phyloP scores from a whole-genome alignment of 805 yeast genomes.

The Starmera pachycereana region DNA sequence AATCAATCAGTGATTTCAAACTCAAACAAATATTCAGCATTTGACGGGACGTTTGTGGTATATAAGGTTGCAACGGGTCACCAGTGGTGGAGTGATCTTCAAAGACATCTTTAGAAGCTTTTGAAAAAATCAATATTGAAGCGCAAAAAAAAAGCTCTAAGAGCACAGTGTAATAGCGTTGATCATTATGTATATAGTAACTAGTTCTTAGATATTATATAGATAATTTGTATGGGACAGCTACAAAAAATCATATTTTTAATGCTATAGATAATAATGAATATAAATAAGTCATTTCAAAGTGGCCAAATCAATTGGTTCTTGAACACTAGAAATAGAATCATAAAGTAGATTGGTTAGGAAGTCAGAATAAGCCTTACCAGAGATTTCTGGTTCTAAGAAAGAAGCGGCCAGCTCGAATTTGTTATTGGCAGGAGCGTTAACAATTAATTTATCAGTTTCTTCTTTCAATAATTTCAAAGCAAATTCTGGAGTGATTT shows the following conservation, averaged over 20 bases:
- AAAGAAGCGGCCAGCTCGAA: conserved; percentile 59
- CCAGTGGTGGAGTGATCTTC: conserved; percentile 7
- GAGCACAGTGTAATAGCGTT: too few species aligned
- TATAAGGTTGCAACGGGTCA: conserved; percentile 9
- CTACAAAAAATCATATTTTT: too few species aligned
- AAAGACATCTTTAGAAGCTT: too few species aligned
- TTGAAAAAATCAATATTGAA: too few species aligned
- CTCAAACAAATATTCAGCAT: conserved; percentile 60
- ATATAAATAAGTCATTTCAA: conserved; percentile 5
- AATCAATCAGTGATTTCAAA: conserved; percentile 63
- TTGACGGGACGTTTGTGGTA: conserved; percentile 54
- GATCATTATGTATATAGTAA: too few species aligned
- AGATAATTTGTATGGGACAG: too few species aligned
- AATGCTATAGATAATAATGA: too few species aligned
- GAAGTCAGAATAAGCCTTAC: conserved; percentile 64
- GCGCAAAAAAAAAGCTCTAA: too few species aligned
- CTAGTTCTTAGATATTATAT: too few species aligned
- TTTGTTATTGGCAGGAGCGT: conserved; percentile 40
- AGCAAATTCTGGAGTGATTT: conserved; percentile 51
- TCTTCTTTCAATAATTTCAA: conserved; percentile 49
- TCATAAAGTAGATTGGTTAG: conserved; percentile 69
- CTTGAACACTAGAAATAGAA: conserved; percentile 31
- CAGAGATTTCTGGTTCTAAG: conserved; percentile 62
- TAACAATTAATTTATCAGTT: conserved; percentile 42
- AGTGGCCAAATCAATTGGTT: conserved; percentile 17